Base-by-base conservation (phyloP, 306 rosid genomes). In the Begonia masoniana region DNA sequence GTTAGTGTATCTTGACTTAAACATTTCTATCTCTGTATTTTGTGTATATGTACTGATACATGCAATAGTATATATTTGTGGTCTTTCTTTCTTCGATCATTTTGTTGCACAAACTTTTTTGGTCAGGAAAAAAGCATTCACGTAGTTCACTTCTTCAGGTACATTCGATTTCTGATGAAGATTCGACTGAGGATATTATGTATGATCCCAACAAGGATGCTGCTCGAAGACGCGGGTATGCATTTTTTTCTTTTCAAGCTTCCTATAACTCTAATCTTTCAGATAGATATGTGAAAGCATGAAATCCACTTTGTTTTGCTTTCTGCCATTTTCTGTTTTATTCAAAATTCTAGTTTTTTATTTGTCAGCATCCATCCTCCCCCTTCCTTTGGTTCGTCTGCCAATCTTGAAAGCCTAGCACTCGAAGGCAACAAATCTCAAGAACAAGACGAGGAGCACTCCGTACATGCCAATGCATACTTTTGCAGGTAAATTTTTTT, bases 351-450 rank as follows among this genome's bases (percentile, higher is more conserved):
- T 51, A 17, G 49, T 70, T 61, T 66, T 64, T 46, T n/a, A 53
- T 57, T 45, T 79, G 39, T 59, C 66, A 79, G 96, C 65, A 50
- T 82, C 52, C 96, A 77, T 67, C 99, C 99, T 58, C 96, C 96
- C 51, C 99, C 99, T 79, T 88, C 99, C 35, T 92, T 92, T 63
- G 99, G 99, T 47, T 92, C 99, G 52, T 92, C 95, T 61, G 92
- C 95, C 58, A 92, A 87, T 75, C 96, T 92, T 45, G 99, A 87
- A 76, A 95, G 94, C 58, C 81, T 87, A 52, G 88, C 87, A 59
- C 96, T 83, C 62, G 93, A 79, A 60, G 83, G 76, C 59, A 76
- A 57, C 58, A 63, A 64, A 13, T 58, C 71, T 58, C 72, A 74
- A 58, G 88, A 59, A 61, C 56, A 67, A 15, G 89, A 76, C 55